A percentile compares a stretch with the other conserved stretches of the same genome.
Conservation (phyloP, 2,329 filamentous ascomycete genomes). For the Fusarium paranaense region DNA sequence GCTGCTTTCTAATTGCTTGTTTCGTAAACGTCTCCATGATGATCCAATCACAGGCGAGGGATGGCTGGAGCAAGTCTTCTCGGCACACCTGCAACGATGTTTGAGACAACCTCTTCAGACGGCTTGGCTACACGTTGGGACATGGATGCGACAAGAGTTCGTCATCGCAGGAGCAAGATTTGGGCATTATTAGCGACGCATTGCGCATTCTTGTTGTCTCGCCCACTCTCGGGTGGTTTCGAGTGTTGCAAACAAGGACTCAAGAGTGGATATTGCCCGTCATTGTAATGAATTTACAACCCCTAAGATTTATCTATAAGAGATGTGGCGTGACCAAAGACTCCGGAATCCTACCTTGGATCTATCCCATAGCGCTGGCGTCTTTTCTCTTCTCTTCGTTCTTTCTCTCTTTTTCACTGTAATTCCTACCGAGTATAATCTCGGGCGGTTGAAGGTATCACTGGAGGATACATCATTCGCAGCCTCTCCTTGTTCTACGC, state of each 20-base stretch:
- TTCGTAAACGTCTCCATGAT: not conserved
- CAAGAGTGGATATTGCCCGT: not conserved
- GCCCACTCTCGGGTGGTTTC: not conserved
- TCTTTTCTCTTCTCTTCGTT: not conserved
- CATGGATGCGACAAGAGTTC: not conserved
- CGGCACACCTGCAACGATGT: not conserved
- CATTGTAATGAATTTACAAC: not conserved
- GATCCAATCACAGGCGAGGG: not conserved
- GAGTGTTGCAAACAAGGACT: not conserved
- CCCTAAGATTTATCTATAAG: not conserved
- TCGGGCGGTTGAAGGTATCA: not conserved
- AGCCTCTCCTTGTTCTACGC: not conserved
- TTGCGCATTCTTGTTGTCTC: not conserved
- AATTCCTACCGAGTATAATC: conserved; percentile 18
- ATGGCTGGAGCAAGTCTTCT: not conserved
- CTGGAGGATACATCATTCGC: not conserved
- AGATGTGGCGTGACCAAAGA: not conserved
- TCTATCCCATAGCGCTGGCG: not conserved
- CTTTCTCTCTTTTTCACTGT: not conserved
- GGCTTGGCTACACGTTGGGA: not conserved
- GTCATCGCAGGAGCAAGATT: not conserved
- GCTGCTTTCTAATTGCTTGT: not conserved
- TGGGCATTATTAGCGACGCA: not conserved
- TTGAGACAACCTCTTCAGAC: conserved; percentile 3
- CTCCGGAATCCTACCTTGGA: not conserved